Percentiles rank a stretch among this genome's conserved stretches.
These are phyloP conservation scores for Trichoderma orchidacearum DNA, from an alignment of 495 filamentous ascomycete genomes.

Conservation along the genomic window DNA sequence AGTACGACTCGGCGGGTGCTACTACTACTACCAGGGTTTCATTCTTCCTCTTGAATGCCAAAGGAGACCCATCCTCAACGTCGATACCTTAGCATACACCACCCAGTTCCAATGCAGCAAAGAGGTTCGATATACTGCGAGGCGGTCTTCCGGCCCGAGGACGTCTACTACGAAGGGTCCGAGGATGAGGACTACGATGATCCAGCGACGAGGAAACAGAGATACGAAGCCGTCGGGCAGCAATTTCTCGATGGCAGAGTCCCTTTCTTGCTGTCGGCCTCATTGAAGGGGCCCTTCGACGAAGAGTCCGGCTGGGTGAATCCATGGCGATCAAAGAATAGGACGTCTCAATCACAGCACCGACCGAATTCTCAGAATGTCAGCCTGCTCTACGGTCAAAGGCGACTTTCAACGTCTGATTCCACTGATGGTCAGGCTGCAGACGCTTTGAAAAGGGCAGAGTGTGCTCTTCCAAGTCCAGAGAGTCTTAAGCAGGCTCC, in stretches of 20 bases:
- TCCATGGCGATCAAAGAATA: conserved; percentile 35
- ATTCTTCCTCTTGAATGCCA: no score
- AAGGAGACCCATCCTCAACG: background rate
- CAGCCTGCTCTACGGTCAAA: background rate
- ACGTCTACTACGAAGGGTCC: conserved; percentile 36
- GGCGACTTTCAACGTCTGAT: background rate
- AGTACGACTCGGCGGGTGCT: no score
- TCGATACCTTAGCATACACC: background rate
- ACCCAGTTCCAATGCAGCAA: background rate
- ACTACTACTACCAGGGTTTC: no score
- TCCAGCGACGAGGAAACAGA: conserved; percentile 35
- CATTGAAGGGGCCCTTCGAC: conserved; percentile 49
- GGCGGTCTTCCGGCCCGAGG: conserved; percentile 18
- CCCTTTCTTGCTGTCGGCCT: conserved; percentile 46
- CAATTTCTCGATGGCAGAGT: conserved; percentile 44
- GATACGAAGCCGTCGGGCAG: conserved; percentile 44
- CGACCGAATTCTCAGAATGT: background rate
- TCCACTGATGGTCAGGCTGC: conserved; percentile 4
- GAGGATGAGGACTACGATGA: conserved; percentile 40
- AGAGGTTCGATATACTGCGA: conserved; percentile 30
- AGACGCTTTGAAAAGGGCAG: conserved; percentile 7
- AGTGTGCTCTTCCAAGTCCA: conserved; percentile 14
- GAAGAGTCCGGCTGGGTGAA: conserved; percentile 43
- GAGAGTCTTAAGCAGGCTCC: conserved; percentile 11
- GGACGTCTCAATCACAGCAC: background rate